Evolutionary conservation across 2,329 filamentous ascomycete species (phyloP), one percentile per base, ranked within the genome.

Genomic region (Stachybotrys elegans): DNA sequence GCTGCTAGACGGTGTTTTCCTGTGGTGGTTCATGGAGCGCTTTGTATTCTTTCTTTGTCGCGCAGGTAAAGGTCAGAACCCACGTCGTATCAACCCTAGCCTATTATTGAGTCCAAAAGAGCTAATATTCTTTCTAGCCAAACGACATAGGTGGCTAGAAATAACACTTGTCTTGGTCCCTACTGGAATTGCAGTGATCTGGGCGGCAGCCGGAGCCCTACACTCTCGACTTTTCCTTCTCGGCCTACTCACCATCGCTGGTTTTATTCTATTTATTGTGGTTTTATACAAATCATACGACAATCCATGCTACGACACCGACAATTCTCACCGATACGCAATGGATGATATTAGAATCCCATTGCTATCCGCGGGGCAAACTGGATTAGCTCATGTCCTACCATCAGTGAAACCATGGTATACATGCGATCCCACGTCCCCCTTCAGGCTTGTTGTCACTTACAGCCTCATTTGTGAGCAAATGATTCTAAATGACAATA

Each of bases 281-380:
- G n/a, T 35, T 6, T 8, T 35, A 9, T 9, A n/a, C n/a, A 16
- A 8, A 35, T 35, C 31, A 35, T 35, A 35, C 31, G n/a, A 35
- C 8, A 35, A 35, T 17, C 7, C 31, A 9, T 8, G 8, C 31
- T 35, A 9, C 31, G 31, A 35, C 19, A 35, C 31, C 8, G 31
- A 35, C 7, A 8, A 9, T 16, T 8, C 31, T 35, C 31, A 35
- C n/a, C 31, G 31, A 35, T 35, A 35, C 31, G 31, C 8, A 8
- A 35, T 35, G 31, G 31, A 35, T 35, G 31, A 35, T 35, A 35
- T 35, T 35, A 35, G 31, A 35, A 17, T 35, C n/a, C 31, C 31
- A 8, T 35, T 35, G 19, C 8, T 35, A 8, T 35, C 31, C 8
- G 31, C 31, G 19, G 31, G 31, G 31, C 31, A 35, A 35, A 35